These are phyloP conservation scores for Calonectria hongkongensis DNA, from an alignment of 2,329 filamentous ascomycete genomes.

Conservation along the genomic window DNA sequence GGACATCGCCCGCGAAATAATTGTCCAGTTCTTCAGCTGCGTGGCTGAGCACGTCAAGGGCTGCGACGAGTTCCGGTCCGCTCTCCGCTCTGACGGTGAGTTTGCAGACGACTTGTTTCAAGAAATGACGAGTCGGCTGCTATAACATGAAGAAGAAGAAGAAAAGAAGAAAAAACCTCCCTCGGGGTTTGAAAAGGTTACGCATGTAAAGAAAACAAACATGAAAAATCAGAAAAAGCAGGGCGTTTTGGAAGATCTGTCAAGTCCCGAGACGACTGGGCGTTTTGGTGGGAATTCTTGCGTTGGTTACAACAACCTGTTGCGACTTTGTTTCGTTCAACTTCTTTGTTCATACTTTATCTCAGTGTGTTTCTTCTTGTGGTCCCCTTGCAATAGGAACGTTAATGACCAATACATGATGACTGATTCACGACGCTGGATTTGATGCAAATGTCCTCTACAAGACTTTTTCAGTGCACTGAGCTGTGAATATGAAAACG, in stretches of 20 bases:
- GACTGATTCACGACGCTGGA: neutral
- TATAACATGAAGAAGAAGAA: constrained; percentile 21
- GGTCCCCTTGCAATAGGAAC: neutral
- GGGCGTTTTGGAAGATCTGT: constrained; percentile 13
- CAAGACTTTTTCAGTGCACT: neutral
- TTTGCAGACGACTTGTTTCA: constrained; percentile 47
- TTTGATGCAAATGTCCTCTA: neutral
- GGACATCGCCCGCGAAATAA: constrained; percentile 47
- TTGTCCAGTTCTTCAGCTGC: constrained; percentile 48
- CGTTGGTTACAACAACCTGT: neutral
- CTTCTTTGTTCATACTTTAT: neutral
- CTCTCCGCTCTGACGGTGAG: constrained; percentile 45
- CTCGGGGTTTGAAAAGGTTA: neutral
- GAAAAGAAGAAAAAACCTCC: neutral
- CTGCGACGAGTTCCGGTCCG: constrained; percentile 39
- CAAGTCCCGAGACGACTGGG: neutral
- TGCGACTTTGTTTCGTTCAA: neutral
- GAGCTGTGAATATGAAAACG: neutral
- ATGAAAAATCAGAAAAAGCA: neutral
- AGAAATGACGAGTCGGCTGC: constrained; percentile 41
- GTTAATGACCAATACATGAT: neutral
- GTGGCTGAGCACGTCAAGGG: constrained; percentile 46
- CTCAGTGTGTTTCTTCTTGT: neutral
- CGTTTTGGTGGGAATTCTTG: neutral
- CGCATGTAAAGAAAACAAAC: neutral